Evolutionary conservation across 805 yeast genomes (phyloP), one percentile per base, ranked within the genome.

Genomic region (Hanseniaspora occidentalis): DNA sequence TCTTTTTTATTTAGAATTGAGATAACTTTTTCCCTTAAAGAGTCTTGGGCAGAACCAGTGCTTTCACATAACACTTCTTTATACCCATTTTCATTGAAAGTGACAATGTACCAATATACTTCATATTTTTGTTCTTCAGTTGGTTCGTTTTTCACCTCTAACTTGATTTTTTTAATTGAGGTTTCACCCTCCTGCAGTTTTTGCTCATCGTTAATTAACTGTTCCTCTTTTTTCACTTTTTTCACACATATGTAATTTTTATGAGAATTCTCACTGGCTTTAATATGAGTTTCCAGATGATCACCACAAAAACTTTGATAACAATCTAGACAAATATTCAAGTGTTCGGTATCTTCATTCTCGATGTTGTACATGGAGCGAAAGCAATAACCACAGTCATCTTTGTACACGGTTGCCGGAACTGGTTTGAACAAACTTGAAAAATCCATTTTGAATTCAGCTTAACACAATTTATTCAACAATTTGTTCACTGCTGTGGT

Each of bases 311-410:
- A 83, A 5, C 85, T 75, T 41, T 80, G 82, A 57, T 71, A 84
- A 49, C 94, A 79, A 2, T 62, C 49, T 38, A 92, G 62, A 47
- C 96, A 88, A 11, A 88, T 73, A 51, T 82, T 88, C 14, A 89
- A 56, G 40, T 9, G 61, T 6, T 26, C 34, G 61, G 39, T 68
- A 61, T 39, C 64, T 70, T 29, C 47, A 31, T 25, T 23, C 17
- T 18, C 36, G 1, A 50, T 47, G 37, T 70, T 72, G 39, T 63
- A 61, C 3, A 84, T 73, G 0, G 84, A 75, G 45, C 78, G 89
- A 53, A 81, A 89, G 40, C 88, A 80, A 60, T 73, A 89, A 64
- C 82, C 81, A 55, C 96, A 88, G 48, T 86, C 96, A 62, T 89
- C 96, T 54, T 84, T 88, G 52, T 75, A 78, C 14, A 88, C 74